phyloP scores from a whole-genome alignment of 1,284 basidiomycete species.

The Ustilago hordei region DNA sequence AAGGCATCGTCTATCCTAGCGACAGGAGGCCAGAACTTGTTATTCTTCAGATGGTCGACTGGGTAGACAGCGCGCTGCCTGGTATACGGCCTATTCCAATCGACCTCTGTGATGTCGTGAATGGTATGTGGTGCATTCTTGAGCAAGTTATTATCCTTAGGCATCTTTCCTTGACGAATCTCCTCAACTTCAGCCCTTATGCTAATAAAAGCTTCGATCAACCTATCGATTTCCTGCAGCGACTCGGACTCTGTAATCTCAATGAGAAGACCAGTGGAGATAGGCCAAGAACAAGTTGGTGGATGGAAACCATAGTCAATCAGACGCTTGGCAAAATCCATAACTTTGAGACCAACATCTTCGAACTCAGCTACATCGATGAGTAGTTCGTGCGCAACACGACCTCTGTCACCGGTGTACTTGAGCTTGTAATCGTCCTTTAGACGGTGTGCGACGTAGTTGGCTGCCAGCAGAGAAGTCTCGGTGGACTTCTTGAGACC shows the following conservation, averaged over 20 bases:
- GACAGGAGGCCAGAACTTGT: constrained; percentile 68
- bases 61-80: constrained; percentile 64
- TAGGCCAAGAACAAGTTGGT: constrained; percentile 68
- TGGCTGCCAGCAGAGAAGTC: constrained; percentile 89
- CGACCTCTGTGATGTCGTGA: constrained; percentile 78
- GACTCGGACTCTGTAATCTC: constrained; percentile 68
- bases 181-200: constrained; percentile 93
- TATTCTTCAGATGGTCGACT: constrained; percentile 47
- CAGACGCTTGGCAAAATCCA: constrained; percentile 94
- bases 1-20: constrained; percentile 64
- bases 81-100: constrained; percentile 78
- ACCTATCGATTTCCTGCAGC: constrained; percentile 73
- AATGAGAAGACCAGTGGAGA: constrained; percentile 66
- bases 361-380: constrained; percentile 96
- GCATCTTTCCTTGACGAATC: constrained; percentile 82
- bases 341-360: constrained; percentile 86
- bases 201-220: constrained; percentile 95
- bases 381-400: constrained; percentile 93
- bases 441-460: constrained; percentile 93
- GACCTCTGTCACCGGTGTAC: constrained; percentile 88
- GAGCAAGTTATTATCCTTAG: constrained; percentile 77
- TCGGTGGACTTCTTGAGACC: constrained; percentile 88
- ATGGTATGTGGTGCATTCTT: constrained; percentile 94
- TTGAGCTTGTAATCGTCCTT: constrained; percentile 86
- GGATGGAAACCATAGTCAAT: constrained; percentile 73